Base-by-base conservation (phyloP, 2,329 filamentous ascomycete genomes). In the Pseudogymnoascus sp. region DNA sequence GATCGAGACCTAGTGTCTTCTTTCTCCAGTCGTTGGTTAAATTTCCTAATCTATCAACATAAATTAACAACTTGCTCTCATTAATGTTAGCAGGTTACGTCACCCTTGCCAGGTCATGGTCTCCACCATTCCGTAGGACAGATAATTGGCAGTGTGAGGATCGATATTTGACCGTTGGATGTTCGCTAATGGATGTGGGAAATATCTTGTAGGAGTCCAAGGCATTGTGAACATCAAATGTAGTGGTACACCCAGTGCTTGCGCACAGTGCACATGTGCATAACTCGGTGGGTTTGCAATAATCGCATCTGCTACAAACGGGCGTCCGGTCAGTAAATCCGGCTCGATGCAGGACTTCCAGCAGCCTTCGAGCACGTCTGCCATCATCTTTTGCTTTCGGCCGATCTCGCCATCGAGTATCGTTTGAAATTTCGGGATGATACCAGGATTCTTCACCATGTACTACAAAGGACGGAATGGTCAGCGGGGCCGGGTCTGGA, bases 381-480 rank as follows among this genome's bases (percentile, higher is more conserved):
- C 60, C 16, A 95, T 90, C 25, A 88, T 89, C 65, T 82, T 84
- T 11, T 90, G 82, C 37, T 89, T 81, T 73, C 85, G 87, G 49
- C 82, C 85, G 59, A 95, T 84, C 70, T 93, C 90, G 3, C 90
- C 90, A 65, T 59, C 95, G 75, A 0, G 87, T 86, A 56, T 91
- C 16, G 16, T 16, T 16, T 85, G 65, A 93, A 84, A 0, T 87
- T 88, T 16, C 1, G 91, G 91, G 84, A 95, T 90, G 31, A 95
- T 77, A 0, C 90, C 89, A 0, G 90, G 90, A 68, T 93, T 89
- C 75, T 92, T 92, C 56, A 93, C 90, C 90, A 95, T 95, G 70
- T 92, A 95, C 11, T 31, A 16, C 16, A 16, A 16, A 16, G 16
- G 16, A 16, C 16, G 16, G 16, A 16, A 16, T 16, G 16, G 16